These are phyloP conservation scores for Sergeia podlipaevii DNA, from an alignment of 208 protist genomes.

Conservation along the genomic window DNA sequence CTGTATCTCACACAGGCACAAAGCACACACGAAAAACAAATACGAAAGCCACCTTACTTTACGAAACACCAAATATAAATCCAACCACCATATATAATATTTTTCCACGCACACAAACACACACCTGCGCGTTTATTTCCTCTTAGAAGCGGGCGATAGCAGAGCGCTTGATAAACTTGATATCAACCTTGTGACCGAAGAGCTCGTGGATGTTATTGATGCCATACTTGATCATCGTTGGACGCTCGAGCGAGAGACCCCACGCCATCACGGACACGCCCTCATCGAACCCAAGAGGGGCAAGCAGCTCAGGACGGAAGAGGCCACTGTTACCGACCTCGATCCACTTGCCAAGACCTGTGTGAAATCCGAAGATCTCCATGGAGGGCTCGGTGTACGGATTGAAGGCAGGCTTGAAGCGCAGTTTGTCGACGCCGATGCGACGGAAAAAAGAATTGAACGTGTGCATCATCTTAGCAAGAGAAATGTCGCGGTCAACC, in stretches of 20 bases:
- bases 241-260: conserved; percentile 99
- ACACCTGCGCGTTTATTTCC: too few relatives aligned
- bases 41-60: too few relatives aligned
- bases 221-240: conserved; percentile 99
- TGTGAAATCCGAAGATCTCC: conserved; percentile 99
- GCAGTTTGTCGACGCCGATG: conserved; percentile 94
- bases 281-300: conserved; percentile 97
- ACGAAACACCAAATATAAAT: too few relatives aligned
- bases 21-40: too few relatives aligned
- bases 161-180: conserved; percentile 84
- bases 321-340: conserved; percentile 99
- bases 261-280: conserved; percentile 98
- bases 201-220: conserved; percentile 99
- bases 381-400: conserved; percentile 99
- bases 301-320: conserved; percentile 99
- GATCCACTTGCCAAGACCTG: conserved; percentile 94
- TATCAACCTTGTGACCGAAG: conserved; percentile 95
- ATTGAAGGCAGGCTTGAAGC: conserved; percentile 99
- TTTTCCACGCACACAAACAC: too few relatives aligned
- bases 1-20: too few relatives aligned
- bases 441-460: conserved; percentile 98
- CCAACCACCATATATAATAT: too few relatives aligned
- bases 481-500: conserved; percentile 95
- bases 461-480: conserved; percentile 98
- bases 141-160: conserved; percentile 84